Evolutionary conservation across 345 rosid genomes (phyloP), one percentile per base, ranked within the genome.

Genomic region (Gossypium rotundifolium): DNA sequence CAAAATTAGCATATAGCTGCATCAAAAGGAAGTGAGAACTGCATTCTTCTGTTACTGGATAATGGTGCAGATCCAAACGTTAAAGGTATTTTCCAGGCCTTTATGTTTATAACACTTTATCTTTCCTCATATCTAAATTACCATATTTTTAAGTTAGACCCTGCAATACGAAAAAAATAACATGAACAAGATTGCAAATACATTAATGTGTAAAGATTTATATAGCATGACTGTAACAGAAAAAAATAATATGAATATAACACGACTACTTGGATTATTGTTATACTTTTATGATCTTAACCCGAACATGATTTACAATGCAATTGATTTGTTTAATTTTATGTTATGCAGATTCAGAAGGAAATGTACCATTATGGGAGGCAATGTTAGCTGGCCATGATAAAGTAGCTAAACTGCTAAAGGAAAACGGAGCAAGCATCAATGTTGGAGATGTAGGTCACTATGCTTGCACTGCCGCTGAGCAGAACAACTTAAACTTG

Each of bases 351-450:
- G 97, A 94, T 65, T 66, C 83, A 0, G 93, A 92, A 9, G 97
- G 95, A 68, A 88, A 72, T 68, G 85, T 87, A 45, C 97, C 97
- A 9, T 29, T 94, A 27, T 94, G 97, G 97, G 97, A 91, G 78
- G 97, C 97, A 69, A 82, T 90, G 87, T 68, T 81, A 72, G 89
- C 77, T 29, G 88, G 93, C 5, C 89, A 94, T 49, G 87, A 85
- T 67, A 78, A 81, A 9, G 82, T 92, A 58, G 75, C 71, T 51
- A 89, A 81, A 77, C 73, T 87, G 69, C 71, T 92, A 64, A 46
- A 66, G 46, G 88, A 87, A 67, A 74, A 85, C 13, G 89, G 89
- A 0, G 84, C 88, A 6, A 71, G 70, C 52, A 54, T 94, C 77
- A 75, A 76, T 0, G 54, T 77, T 5, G 97, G 95, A 63, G 97